A percentile compares a stretch with the other conserved stretches of the same genome.
Evolutionary conservation across 257 asterid genomes (phyloP).

Genomic region (Jacaranda mimosifolia): DNA sequence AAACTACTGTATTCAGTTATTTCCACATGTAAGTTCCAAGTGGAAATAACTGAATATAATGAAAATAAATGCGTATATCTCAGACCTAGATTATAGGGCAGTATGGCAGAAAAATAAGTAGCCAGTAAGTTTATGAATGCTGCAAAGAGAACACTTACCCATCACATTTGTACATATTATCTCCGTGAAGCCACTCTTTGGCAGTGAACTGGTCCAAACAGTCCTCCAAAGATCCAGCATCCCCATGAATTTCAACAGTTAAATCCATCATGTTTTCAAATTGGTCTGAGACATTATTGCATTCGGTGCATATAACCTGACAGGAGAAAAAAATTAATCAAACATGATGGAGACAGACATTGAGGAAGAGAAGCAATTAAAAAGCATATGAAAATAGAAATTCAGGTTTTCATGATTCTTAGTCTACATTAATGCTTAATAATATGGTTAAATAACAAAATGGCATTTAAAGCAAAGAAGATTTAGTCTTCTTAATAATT

Average conservation of each 20-base stretch:
- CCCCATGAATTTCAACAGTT: conserved; percentile 98
- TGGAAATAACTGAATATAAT: background rate
- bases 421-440: conserved; percentile 19
- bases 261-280: conserved; percentile 98
- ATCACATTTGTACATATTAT: conserved; percentile 97
- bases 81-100: background rate
- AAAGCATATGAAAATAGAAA: background rate
- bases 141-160: conserved; percentile 58
- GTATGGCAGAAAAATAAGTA: conserved; percentile 15
- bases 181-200: conserved; percentile 93
- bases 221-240: conserved; percentile 93
- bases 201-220: conserved; percentile 98
- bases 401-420: conserved; percentile 4
- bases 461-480: background rate
- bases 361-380: conserved; percentile 5
- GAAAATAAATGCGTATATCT: background rate
- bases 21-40: background rate
- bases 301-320: conserved; percentile 93
- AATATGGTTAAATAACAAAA: background rate
- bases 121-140: conserved; percentile 6
- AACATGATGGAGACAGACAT: conserved; percentile 11
- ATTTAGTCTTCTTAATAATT: background rate
- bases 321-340: conserved; percentile 29
- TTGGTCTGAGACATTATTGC: conserved; percentile 87
- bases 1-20: background rate